A percentile compares a stretch with the other conserved stretches of the same genome.
These are phyloP conservation scores for Rhodomyrtus psidioides DNA, from an alignment of 441 rosid species.

Conservation along the genomic window DNA sequence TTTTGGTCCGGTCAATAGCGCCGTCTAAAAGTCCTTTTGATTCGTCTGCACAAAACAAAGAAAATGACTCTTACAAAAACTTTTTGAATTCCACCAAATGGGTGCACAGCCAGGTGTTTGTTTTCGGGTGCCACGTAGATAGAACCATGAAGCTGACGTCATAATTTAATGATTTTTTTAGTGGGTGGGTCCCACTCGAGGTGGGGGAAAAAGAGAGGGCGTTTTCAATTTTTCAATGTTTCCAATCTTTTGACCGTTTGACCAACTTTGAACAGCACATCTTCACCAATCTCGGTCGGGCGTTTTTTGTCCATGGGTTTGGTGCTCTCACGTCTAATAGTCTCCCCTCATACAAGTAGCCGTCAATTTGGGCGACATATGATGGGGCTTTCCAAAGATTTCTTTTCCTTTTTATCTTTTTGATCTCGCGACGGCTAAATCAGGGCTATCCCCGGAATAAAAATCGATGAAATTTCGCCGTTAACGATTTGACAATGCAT, in stretches of 20 bases:
- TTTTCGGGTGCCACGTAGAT: not conserved
- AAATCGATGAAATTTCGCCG: not conserved
- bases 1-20: slow-evolving; percentile 29
- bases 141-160: not conserved
- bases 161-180: not conserved
- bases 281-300: not conserved
- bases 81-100: not conserved
- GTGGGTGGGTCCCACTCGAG: not conserved
- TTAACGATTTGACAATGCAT: too few species aligned
- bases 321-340: not conserved
- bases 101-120: not conserved
- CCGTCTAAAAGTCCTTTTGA: slow-evolving; percentile 13
- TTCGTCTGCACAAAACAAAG: not conserved
- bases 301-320: not conserved
- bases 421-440: not conserved
- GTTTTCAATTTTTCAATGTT: not conserved
- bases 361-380: slow-evolving; percentile 58
- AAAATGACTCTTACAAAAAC: not conserved
- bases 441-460: fast-evolving
- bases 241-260: slow-evolving; percentile 7
- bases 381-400: not conserved
- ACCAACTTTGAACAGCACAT: slow-evolving; percentile 11
- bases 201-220: not conserved
- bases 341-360: slow-evolving; percentile 1
- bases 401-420: too few species aligned